Evolutionary conservation across 805 yeast genomes (phyloP), one percentile per base, ranked within the genome.

Genomic region (Saccharomycopsis sp.): DNA sequence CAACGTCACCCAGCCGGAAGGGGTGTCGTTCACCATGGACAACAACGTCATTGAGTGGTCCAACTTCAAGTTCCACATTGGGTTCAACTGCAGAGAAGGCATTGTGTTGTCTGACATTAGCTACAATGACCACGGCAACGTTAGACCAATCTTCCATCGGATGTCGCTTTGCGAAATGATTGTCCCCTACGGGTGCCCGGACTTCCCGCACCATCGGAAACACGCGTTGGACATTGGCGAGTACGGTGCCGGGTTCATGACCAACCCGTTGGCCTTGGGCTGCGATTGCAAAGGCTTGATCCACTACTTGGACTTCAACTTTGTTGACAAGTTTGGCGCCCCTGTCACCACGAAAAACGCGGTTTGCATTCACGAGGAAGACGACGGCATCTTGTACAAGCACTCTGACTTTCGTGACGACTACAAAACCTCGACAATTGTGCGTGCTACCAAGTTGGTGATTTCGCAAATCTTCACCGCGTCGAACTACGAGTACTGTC

Each of bases 171-270:
- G 81, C 29, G 92, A 81, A 64, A 81, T 82, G 89, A 77, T 82
- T 62, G 92, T 82, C 45, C 92, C 92, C 18, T 82, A 82, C 55
- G 92, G 92, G 41, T 67, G 68, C 48, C 92, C 92, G 44, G 80
- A 74, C 50, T 76, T 69, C 63, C 88, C 87, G 42, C 89, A 81
- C 58, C 87, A 81, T 56, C 71, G 92, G 64, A 82, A 82, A 62
- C 92, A 82, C 54, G 92, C 92, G 33, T 74, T 82, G 61, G 92
- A 82, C 62, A 75, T 82, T 51, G 92, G 92, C 59, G 92, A 82
- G 60, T 81, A 81, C 58, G 92, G 92, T 64, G 89, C 87, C 48
- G 92, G 92, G 55, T 75, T 75, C 65, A 76, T 82, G 77, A 78
- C 92, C 40, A 82, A 82, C 62, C 83, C 88, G 25, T 68, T 82